Evolutionary conservation across 352 stramenopile genomes (phyloP), one percentile per base, ranked within the genome.

Genomic region (Globisporangium abappressorium): DNA sequence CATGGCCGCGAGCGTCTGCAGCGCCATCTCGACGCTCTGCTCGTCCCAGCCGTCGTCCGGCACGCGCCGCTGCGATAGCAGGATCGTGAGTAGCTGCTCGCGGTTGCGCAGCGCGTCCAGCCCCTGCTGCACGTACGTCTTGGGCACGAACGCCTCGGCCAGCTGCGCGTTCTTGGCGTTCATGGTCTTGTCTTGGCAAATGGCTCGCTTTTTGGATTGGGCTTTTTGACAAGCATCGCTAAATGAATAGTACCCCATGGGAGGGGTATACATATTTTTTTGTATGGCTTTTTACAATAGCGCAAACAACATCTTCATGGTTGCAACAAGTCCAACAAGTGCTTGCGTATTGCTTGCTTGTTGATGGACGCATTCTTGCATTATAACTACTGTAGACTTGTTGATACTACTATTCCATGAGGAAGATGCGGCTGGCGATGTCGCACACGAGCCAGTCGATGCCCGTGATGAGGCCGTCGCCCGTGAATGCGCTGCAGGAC

Each of bases 391-490:
- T 43, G 24, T 26, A 43, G 36, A 43, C 38, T 46, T 33, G 30
- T 33, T 33, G 30, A 33, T 33, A 20, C 22, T 30, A 22, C 7
- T 51, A 66, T 47, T 66, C 60, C 60, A 65, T 61, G 34, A 99
- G 91, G 71, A 98, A 99, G 65, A 99, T 99, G 56, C 97, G 84
- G 67, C 86, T 97, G 3, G 88, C 90, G 64, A 99, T 98, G 78
- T 99, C 97, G 18, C 87, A 71, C 0, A 99, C 95, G 65, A 99
- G 89, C 97, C 97, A 99, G 77, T 99, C 98, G 67, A 99, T 97
- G 41, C 95, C 96, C n/a, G 98, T 84, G 15, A 95, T 76, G 20
- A 99, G 86, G 5, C 98, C 97, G 53, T 97, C 84, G 30, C 97
- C 97, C 14, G 95, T 99, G 57, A 99, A 87, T 5, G 97, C 98